A percentile compares a stretch with the other conserved stretches of the same genome.
Evolutionary conservation across 805 yeast genomes (phyloP).

Genomic region (Scheffersomyces amazonensis): DNA sequence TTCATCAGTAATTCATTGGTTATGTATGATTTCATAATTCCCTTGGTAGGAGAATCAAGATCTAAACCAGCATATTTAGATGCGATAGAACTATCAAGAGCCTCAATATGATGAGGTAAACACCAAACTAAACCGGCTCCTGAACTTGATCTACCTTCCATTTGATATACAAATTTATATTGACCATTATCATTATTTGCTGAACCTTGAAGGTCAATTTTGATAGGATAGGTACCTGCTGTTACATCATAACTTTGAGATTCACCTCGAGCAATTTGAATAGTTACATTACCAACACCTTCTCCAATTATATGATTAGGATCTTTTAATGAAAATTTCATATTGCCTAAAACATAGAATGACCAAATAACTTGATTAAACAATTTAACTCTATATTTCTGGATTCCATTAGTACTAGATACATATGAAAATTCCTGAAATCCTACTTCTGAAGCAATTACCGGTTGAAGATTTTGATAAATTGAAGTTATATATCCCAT

Average conservation of each 20-base stretch:
- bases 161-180: conserved; percentile 27
- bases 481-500: conserved; percentile 75
- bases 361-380: conserved; percentile 65
- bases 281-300: conserved; percentile 38
- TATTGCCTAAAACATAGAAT: conserved; percentile 48
- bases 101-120: conserved; percentile 49
- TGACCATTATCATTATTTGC: conserved; percentile 16
- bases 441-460: conserved; percentile 63
- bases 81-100: conserved; percentile 27
- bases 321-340: conserved; percentile 24
- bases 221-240: conserved; percentile 29
- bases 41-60: conserved; percentile 51
- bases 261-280: conserved; percentile 60
- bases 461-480: conserved; percentile 48
- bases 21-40: conserved; percentile 43
- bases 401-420: conserved; percentile 33
- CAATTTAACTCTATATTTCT: conserved; percentile 52
- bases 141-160: conserved; percentile 21
- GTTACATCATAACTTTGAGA: conserved; percentile 26
- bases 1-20: conserved; percentile 40
- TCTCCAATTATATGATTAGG: conserved; percentile 28
- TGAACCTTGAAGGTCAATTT: conserved; percentile 14
- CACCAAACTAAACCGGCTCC: conserved; percentile 44
- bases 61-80: conserved; percentile 26
- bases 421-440: conserved; percentile 46